Conservation (phyloP, 768 basidiomycete species). For the Sutorius australiensis region DNA sequence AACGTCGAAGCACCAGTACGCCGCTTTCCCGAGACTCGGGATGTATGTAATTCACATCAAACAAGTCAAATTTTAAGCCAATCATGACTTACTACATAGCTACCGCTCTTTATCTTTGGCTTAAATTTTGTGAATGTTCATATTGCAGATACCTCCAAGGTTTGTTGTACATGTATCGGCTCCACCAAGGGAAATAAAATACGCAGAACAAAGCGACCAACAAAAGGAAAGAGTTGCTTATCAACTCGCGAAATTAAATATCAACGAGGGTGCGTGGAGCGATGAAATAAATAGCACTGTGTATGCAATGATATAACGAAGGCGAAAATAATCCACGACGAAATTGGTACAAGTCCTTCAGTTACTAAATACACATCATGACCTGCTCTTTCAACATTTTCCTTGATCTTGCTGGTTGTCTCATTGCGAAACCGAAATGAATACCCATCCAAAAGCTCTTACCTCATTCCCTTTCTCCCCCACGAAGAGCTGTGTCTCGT, state of each 20-base stretch:
- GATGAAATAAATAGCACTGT: background rate
- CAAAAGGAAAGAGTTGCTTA: background rate
- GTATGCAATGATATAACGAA: background rate
- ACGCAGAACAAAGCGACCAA: background rate
- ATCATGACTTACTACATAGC: background rate
- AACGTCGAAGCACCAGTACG: background rate
- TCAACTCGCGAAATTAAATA: background rate
- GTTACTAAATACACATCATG: background rate
- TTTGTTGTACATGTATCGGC: background rate
- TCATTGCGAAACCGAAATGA: conserved; percentile 33
- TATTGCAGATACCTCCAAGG: no score
- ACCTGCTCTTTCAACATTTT: background rate
- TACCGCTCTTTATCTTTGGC: no score
- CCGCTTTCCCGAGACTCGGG: background rate
- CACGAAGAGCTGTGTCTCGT: conserved; percentile 60
- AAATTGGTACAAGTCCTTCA: conserved; percentile 7
- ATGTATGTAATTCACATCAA: background rate
- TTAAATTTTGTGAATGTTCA: background rate
- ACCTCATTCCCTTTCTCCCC: conserved; percentile 56
- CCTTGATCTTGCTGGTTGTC: no score
- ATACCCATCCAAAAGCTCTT: conserved; percentile 61
- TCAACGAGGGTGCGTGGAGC: background rate
- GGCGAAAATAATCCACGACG: background rate
- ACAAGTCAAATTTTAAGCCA: background rate
- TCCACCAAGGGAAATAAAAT: no score